Percentiles rank a stretch among this genome's conserved stretches.
Evolutionary conservation across 2,329 filamentous ascomycete species (phyloP).

Genomic region (Exophiala viscosa): DNA sequence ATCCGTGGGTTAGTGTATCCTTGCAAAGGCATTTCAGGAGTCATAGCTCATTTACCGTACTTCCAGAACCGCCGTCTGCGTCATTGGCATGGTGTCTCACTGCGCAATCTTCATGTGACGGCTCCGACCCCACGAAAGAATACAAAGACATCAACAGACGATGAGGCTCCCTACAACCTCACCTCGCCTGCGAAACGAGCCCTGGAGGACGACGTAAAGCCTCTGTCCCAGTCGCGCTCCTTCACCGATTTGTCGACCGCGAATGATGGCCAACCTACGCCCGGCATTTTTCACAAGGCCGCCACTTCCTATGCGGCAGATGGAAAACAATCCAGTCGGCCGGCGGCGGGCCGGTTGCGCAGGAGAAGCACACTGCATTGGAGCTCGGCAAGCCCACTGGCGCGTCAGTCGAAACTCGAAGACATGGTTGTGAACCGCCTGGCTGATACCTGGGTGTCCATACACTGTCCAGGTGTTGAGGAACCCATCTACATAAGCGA

Average conservation of each 20-base stretch:
- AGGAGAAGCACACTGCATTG: slow-evolving; percentile 62
- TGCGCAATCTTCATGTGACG: slow-evolving; percentile 76
- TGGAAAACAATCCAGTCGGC: slow-evolving; percentile 31
- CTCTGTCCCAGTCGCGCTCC: slow-evolving; percentile 56
- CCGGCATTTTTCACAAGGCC: slow-evolving; percentile 23
- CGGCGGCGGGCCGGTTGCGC: slow-evolving; percentile 39
- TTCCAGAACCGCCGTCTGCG: slow-evolving; percentile 77
- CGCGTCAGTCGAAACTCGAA: slow-evolving; percentile 72
- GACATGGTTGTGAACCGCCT: slow-evolving; percentile 66
- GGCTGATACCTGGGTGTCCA: slow-evolving; percentile 83
- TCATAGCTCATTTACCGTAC: not conserved
- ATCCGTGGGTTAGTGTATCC: slow-evolving; percentile 44
- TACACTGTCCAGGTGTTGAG: slow-evolving; percentile 64
- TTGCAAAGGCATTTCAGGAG: not conserved
- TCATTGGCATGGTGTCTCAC: slow-evolving; percentile 79
- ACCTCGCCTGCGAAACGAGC: slow-evolving; percentile 66
- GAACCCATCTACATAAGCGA: slow-evolving; percentile 91
- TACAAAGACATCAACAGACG: slow-evolving; percentile 68
- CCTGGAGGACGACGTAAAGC: slow-evolving; percentile 48
- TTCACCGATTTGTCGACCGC: slow-evolving; percentile 34
- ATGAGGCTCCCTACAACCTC: slow-evolving; percentile 64
- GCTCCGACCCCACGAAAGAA: slow-evolving; percentile 49
- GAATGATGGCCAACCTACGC: slow-evolving; percentile 16
- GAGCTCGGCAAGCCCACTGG: slow-evolving; percentile 56
- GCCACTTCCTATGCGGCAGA: slow-evolving; percentile 24